These are phyloP conservation scores for Leptographium flavum DNA, from an alignment of 2,329 filamentous ascomycete genomes.

Conservation along the genomic window DNA sequence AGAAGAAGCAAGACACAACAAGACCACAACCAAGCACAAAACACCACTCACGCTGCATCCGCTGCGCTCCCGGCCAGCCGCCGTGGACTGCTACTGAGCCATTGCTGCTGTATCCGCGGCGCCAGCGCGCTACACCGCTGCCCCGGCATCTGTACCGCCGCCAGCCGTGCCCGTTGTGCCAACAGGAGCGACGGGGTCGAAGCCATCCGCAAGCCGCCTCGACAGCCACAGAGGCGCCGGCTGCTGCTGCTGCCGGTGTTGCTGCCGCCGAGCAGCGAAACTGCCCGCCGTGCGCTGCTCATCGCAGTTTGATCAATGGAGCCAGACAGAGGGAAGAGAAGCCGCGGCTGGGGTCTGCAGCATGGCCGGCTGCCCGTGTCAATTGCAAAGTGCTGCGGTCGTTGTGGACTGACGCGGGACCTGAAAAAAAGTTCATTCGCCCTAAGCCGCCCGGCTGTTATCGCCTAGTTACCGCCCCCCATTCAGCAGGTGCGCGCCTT, in stretches of 20 bases:
- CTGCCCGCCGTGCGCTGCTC: conserved; percentile 7
- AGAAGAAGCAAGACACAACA: background rate
- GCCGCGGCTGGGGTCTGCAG: background rate
- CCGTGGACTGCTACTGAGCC: conserved; percentile 23
- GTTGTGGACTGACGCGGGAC: background rate
- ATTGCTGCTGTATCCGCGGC: conserved; percentile 16
- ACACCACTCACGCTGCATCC: conserved; percentile 24
- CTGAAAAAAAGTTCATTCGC: background rate
- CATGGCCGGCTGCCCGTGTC: conserved; percentile 13
- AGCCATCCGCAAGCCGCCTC: background rate
- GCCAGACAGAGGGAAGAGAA: background rate
- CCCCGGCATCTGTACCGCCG: background rate
- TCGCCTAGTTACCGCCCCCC: too few relatives aligned
- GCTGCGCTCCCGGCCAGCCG: conserved; percentile 21
- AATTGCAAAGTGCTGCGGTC: conserved; percentile 4
- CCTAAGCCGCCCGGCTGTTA: background rate
- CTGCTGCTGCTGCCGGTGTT: too few relatives aligned
- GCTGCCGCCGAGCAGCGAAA: conserved; percentile 4
- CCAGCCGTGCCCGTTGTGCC: background rate
- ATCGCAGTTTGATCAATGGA: background rate
- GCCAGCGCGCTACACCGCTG: background rate
- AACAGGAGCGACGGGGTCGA: background rate
- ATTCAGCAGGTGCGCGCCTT: too few relatives aligned
- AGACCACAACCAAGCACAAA: background rate
- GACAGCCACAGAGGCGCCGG: too few relatives aligned